Base-by-base conservation (phyloP, 345 rosid species). In the Eucalyptus tenuipes region DNA sequence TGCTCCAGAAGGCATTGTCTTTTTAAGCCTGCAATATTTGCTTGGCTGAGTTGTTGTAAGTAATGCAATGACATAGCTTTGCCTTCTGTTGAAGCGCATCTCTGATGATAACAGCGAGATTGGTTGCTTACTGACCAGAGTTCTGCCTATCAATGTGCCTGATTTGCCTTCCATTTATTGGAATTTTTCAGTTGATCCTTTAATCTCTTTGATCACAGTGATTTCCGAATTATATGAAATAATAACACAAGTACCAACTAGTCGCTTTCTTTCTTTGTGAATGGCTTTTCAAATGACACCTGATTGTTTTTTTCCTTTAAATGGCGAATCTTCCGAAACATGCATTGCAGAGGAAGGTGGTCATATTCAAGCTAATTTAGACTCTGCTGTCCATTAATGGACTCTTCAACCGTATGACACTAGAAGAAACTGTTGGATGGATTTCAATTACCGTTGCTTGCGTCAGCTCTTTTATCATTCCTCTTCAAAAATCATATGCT, bases 111-210 rank as follows among this genome's bases (percentile, higher is more conserved):
- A 61, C 88, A 49, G 86, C 5, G 92, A 88, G 94, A 93, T 57
- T 16, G 93, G 94, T 90, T 85, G n/a, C 86, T 86, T 17, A 29
- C 94, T 92, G 93, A 93, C 94, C 93, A 87, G 93, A 91, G 85
- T 79, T 64, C 7, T 75, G 47, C 82, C 27, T 75, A 40, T 37
- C 47, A 40, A 40, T 20, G 82, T 75, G 47, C 82, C 29, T 37
- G 82, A 40, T 55, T 86, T 33, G 52, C 22, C 10, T 44, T 40
- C 47, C 29, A 75, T 75, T 75, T 75, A 6, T 40, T 22, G 14
- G 47, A 75, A 75, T 75, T 75, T 75, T 75, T 40, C 27, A 37
- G 81, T 71, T 71, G 44, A 33, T 75, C 3, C 7, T 75, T 75
- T 75, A 40, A 40, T 20, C 33, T 37, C 81, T 68, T n/a, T n/a